Percentiles rank a stretch among this genome's conserved stretches.
Evolutionary conservation across 1,284 basidiomycete genomes (phyloP).

Genomic region (Ustilago tritici): DNA sequence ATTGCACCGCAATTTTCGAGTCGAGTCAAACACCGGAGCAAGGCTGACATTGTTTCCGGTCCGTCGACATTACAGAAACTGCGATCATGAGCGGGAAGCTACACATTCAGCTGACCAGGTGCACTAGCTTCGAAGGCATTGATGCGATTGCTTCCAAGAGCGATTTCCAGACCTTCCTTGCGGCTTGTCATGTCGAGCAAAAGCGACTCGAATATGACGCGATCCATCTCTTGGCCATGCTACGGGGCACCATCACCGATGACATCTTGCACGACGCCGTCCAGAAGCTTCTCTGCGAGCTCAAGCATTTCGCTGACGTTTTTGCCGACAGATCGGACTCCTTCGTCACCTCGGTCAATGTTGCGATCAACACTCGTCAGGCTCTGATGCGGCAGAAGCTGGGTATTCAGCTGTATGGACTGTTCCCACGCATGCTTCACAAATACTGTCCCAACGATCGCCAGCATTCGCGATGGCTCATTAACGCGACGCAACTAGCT

Average conservation of each 20-base stretch:
- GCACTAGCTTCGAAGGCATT: conserved; percentile 13
- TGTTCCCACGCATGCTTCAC: conserved; percentile 35
- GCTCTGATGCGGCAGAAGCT: conserved; percentile 32
- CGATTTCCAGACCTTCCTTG: conserved; percentile 9
- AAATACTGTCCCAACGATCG: conserved; percentile 20
- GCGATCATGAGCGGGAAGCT: conserved; percentile 25
- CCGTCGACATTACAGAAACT: conserved; percentile 15
- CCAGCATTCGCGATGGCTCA: conserved; percentile 24
- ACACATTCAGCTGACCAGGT: conserved; percentile 5
- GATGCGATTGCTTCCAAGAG: conserved; percentile 14
- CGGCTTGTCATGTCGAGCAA: conserved; percentile 26
- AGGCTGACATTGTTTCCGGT: neutral
- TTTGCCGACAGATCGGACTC: conserved; percentile 5
- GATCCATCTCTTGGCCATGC: conserved; percentile 27
- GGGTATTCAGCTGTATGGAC: conserved; percentile 32
- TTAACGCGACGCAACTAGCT: conserved; percentile 20
- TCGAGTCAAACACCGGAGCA: too few species aligned
- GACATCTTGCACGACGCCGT: conserved; percentile 24
- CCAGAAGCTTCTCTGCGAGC: conserved; percentile 20
- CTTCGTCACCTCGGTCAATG: conserved; percentile 1
- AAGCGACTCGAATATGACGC: conserved; percentile 33
- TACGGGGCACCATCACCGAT: conserved; percentile 9
- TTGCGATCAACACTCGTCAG: neutral
- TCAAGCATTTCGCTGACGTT: conserved; percentile 25
- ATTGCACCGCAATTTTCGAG: neutral